Base-by-base conservation (phyloP, 2,329 filamentous ascomycete genomes). In the Sclerotinia nivalis region DNA sequence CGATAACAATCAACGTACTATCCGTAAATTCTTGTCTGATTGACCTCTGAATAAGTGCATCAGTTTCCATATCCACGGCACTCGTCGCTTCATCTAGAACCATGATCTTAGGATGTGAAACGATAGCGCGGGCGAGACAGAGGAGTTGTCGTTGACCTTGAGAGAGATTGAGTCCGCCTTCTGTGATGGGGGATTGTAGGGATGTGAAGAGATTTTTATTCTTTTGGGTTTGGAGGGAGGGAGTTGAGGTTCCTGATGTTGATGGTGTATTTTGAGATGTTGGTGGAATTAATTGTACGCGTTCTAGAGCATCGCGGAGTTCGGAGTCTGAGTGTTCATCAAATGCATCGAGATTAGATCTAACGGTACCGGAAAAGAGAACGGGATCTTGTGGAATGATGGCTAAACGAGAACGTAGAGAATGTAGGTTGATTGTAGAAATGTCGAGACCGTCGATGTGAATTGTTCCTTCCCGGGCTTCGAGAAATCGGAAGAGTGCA, bases 361-460 rank as follows among this genome's bases (percentile, higher is more conserved):
- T 85, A 28, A 96, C 83, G 0, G 91, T 93, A 31, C 93, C 92
- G 0, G 89, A 92, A 80, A 96, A 95, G 9, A 96, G 84, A 1
- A 94, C 91, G 0, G 92, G 92, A 74, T 95, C 92, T 80, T 93
- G 91, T 1, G 92, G 92, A 68, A 96, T 95, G 74, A 96, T 94
- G 50, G 91, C 90, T 0, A 96, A 80, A 0, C 91, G 85, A n/a
- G 87, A 89, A 34, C 92, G 87, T 15, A 96, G 82, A 69, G 91
- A 88, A 69, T 90, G 85, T 0, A 94, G 84, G 68, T 86, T 87
- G 75, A 94, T 87, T 75, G 87, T 90, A 31, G 90, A 89, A 66
- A 93, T 91, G 76, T 94, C 91, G 18, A 93, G 74, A 0, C 91
- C 91, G 75, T 94, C 92, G 71, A 95, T 91, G 70, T 83, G 78